Evolutionary conservation across 768 basidiomycete species (phyloP).

Genomic region (Russula foetens): DNA sequence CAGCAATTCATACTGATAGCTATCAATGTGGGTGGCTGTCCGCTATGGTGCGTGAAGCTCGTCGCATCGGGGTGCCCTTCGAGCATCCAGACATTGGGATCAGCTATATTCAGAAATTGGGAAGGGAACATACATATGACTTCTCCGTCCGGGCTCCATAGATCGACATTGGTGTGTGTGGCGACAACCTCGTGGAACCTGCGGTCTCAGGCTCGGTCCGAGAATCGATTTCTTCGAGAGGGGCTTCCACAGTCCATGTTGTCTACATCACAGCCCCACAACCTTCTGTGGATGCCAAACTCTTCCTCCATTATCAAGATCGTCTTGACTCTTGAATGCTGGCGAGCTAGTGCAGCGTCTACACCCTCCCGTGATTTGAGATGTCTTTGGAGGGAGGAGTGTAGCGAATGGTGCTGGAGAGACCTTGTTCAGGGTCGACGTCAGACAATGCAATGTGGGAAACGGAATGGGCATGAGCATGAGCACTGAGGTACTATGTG

Average conservation of each 20-base stretch:
- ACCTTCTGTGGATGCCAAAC: not conserved
- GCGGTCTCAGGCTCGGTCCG: not conserved
- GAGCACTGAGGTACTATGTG: too few species aligned
- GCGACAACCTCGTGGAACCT: not conserved
- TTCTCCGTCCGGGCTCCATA: not conserved
- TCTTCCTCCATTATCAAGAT: slow-evolving; percentile 11
- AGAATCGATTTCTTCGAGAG: not conserved
- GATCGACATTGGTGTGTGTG: not conserved
- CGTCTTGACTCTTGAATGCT: slow-evolving; percentile 4
- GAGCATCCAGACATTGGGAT: not conserved
- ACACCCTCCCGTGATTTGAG: not conserved
- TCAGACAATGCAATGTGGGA: not conserved
- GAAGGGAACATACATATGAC: not conserved
- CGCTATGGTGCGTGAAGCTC: too few species aligned
- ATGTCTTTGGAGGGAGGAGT: not conserved
- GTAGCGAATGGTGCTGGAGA: not conserved
- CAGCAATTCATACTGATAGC: too few species aligned
- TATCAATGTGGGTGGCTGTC: too few species aligned
- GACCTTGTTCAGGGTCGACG: not conserved
- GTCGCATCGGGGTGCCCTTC: not conserved
- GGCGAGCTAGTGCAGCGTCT: not conserved
- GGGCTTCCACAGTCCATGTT: not conserved
- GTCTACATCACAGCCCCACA: slow-evolving; percentile 7
- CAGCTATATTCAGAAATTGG: not conserved
- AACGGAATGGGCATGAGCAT: too few species aligned